Conservation (phyloP, 2,329 filamentous ascomycete species). For the Colletotrichum somersetense region DNA sequence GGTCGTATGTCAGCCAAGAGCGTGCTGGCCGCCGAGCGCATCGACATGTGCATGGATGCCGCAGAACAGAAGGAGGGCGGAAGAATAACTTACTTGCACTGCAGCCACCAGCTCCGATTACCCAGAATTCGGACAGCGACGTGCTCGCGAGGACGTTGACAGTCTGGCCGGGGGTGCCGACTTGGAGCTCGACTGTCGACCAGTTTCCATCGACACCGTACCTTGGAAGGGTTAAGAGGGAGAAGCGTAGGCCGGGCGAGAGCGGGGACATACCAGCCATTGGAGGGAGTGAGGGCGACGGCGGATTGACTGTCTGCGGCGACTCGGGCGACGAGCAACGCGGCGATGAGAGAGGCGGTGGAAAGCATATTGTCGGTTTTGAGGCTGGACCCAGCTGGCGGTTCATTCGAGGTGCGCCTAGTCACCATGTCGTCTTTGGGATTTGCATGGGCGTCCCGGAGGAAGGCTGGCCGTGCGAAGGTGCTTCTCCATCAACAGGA, state of each 20-base stretch:
- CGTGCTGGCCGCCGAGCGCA: not conserved
- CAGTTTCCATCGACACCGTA: constrained; percentile 77
- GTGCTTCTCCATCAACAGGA: constrained; percentile 32
- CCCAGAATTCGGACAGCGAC: constrained; percentile 78
- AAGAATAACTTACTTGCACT: constrained; percentile 55
- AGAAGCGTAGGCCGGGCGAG: not conserved
- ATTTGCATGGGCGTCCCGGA: constrained; percentile 35
- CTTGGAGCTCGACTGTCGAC: constrained; percentile 75
- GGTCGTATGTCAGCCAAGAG: constrained; percentile 38
- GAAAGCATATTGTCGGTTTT: constrained; percentile 35
- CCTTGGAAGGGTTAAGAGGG: constrained; percentile 54
- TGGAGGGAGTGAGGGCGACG: constrained; percentile 39
- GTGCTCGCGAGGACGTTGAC: constrained; percentile 70
- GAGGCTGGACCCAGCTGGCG: constrained; percentile 9
- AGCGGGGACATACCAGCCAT: constrained; percentile 32
- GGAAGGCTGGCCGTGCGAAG: constrained; percentile 24
- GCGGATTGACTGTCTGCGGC: constrained; percentile 37
- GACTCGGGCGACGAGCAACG: constrained; percentile 33
- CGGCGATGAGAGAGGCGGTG: constrained; percentile 25
- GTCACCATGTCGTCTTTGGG: constrained; percentile 37
- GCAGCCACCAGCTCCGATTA: constrained; percentile 71
- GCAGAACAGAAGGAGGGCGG: not conserved
- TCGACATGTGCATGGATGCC: not conserved
- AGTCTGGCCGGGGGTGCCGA: constrained; percentile 58
- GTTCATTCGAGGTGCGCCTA: constrained; percentile 37